Conservation (phyloP, 495 filamentous ascomycete genomes). For the Aspergillus sparsus region DNA sequence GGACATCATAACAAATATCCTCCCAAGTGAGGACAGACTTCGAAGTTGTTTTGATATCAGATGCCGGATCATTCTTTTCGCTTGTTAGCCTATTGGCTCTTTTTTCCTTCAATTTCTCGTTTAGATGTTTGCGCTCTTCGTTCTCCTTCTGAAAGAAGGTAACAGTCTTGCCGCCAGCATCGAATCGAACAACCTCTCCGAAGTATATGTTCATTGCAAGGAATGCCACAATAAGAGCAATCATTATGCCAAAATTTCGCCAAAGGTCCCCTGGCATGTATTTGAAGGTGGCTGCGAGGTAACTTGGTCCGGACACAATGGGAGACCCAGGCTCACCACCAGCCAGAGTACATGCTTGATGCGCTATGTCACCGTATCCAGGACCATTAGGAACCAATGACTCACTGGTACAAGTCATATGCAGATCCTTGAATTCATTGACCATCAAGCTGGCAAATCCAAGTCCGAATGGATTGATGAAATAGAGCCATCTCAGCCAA, state of each 20-base stretch:
- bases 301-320: slow-evolving; percentile 58
- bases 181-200: slow-evolving; percentile 74
- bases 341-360: slow-evolving; percentile 74
- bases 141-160: slow-evolving; percentile 75
- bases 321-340: slow-evolving; percentile 64
- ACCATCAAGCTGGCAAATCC: slow-evolving; percentile 77
- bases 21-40: slow-evolving; percentile 56
- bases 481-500: slow-evolving; percentile 83
- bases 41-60: slow-evolving; percentile 65
- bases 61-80: slow-evolving; percentile 45
- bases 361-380: slow-evolving; percentile 62
- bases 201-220: slow-evolving; percentile 67
- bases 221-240: slow-evolving; percentile 67
- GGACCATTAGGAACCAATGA: slow-evolving; percentile 66
- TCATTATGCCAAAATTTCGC: slow-evolving; percentile 76
- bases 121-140: slow-evolving; percentile 67
- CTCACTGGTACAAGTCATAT: slow-evolving; percentile 62
- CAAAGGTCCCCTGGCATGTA: slow-evolving; percentile 64
- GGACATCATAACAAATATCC: slow-evolving; percentile 63
- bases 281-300: slow-evolving; percentile 62
- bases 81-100: slow-evolving; percentile 55
- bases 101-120: slow-evolving; percentile 61
- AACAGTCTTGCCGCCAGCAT: slow-evolving; percentile 73
- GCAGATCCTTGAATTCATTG: slow-evolving; percentile 71
- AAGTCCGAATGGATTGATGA: slow-evolving; percentile 73